Evolutionary conservation across 1,284 basidiomycete genomes (phyloP), one percentile per base, ranked within the genome.

Genomic region (Cutaneotrichosporon mucoides): DNA sequence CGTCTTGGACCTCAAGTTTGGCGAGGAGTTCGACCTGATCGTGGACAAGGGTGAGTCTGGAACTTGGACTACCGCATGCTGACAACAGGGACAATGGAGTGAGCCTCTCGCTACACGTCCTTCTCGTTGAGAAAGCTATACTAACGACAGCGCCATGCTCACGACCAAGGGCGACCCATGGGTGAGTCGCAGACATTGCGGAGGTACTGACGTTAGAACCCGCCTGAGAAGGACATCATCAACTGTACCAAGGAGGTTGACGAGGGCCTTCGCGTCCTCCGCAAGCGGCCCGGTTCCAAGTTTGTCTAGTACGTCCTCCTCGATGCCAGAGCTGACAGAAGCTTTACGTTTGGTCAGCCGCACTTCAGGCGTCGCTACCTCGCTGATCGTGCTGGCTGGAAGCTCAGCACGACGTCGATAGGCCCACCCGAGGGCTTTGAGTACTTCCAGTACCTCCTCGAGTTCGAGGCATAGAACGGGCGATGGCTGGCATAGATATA

Each of bases 281-380:
- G 82, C 37, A 76, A 71, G 46, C 81, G 81, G 59, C 73, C 76
- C 11, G 80, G 73, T 1, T 88, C 90, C 0, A 74, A 82, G 36
- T 91, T 93, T 76, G 78, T 92, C 56, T 93, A 93, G 76, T 78
- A 56, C 57, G 74, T 68, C 4, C 7, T 55, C 46, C 40, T 52
- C 35, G 13, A 37, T n/a, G n/a, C n/a, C 38, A 12, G 38, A 12
- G 10, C 24, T 46, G 24, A 49, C 52, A 33, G 35, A 56, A 76
- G 75, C 77, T 80, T 92, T 59, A 93, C 92, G 2, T 92, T 93
- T 66, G 92, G 90, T 5, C 92, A 94, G 72, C 92, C 92, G 1
- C 92, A 95, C 73, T 94, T 94, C 76, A 86, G 91, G 40, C 84
- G 84, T 68, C 83, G 85, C 47, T 92, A 84, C 74, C 65, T 84